Conservation (phyloP, 345 rosid genomes). For the Pistacia integerrima region DNA sequence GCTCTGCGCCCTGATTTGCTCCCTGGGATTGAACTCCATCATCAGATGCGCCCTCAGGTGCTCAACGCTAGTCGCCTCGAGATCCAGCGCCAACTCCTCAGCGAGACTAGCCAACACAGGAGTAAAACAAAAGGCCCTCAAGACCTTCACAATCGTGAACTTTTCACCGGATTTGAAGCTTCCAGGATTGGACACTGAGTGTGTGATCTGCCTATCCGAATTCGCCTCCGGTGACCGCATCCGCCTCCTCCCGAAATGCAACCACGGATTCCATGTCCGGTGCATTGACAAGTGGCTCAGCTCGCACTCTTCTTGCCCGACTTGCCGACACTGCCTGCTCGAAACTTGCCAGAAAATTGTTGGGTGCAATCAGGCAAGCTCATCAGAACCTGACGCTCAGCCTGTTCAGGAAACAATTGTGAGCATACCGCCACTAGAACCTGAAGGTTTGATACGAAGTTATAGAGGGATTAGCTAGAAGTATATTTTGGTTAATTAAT, state of each 20-base stretch:
- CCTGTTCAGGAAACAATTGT: constrained; percentile 39
- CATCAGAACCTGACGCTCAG: constrained; percentile 30
- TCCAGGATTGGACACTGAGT: constrained; percentile 60
- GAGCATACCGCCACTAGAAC: constrained; percentile 53
- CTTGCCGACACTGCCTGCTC: constrained; percentile 81
- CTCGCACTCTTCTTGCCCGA: constrained; percentile 94
- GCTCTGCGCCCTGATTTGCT: constrained; percentile 79
- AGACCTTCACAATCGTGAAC: constrained; percentile 62
- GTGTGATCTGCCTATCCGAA: constrained; percentile 80
- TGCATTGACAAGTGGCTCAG: constrained; percentile 94
- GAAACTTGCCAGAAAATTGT: constrained; percentile 81
- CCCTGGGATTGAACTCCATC: constrained; percentile 75
- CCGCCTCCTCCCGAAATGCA: constrained; percentile 76
- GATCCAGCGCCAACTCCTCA: constrained; percentile 30
- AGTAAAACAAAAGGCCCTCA: constrained; percentile 65
- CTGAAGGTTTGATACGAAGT: constrained; percentile 47
- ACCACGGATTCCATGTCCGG: constrained; percentile 78
- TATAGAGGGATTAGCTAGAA: constrained; percentile 40
- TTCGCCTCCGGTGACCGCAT: constrained; percentile 58
- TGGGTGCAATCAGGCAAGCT: constrained; percentile 41
- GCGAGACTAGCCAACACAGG: constrained; percentile 69
- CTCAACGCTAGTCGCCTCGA: constrained; percentile 38
- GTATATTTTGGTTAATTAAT: background rate
- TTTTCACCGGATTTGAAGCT: constrained; percentile 56
- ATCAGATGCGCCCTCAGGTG: constrained; percentile 69